A percentile compares a stretch with the other conserved stretches of the same genome.
Evolutionary conservation across 2,329 filamentous ascomycete genomes (phyloP).

Genomic region (Hansfordia pulvinata): DNA sequence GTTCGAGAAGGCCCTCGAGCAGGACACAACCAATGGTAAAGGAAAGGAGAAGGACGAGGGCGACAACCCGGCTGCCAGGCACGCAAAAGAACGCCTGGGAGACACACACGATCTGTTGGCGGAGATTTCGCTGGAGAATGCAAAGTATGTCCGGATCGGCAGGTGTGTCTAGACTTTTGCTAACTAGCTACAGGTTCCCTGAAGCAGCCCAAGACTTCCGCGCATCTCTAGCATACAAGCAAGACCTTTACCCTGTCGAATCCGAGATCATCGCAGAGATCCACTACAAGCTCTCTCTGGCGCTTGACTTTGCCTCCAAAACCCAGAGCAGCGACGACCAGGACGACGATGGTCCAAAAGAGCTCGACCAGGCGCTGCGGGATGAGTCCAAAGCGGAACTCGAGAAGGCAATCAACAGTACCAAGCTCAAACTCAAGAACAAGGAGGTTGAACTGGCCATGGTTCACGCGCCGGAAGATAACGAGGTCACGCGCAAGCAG

Average conservation of each 20-base stretch:
- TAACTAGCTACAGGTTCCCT: conserved; percentile 41
- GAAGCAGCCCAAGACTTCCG: conserved; percentile 78
- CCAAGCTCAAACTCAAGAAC: conserved; percentile 54
- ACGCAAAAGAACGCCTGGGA: conserved; percentile 73
- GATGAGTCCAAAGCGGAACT: conserved; percentile 60
- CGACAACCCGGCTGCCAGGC: conserved; percentile 29
- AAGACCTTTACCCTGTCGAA: conserved; percentile 65
- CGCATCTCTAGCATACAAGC: conserved; percentile 64
- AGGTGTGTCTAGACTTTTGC: conserved; percentile 3
- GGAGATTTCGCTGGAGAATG: conserved; percentile 94
- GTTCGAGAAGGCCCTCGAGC: conserved; percentile 40
- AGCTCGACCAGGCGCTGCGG: conserved; percentile 54
- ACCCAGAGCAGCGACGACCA: conserved; percentile 43
- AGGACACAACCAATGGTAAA: conserved; percentile 24
- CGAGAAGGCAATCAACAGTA: conserved; percentile 60
- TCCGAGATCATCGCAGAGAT: conserved; percentile 84
- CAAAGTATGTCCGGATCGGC: conserved; percentile 39
- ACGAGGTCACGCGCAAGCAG: conserved; percentile 44
- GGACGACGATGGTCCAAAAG: conserved; percentile 26
- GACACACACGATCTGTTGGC: conserved; percentile 90
- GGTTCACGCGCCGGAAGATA: conserved; percentile 51
- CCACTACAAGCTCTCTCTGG: conserved; percentile 91
- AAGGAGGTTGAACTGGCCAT: conserved; percentile 55
- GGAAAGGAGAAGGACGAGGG: conserved; percentile 25
- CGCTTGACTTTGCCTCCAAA: conserved; percentile 83